Evolutionary conservation across 2,329 filamentous ascomycete species (phyloP).

Genomic region (Nothomitra cinnamomea): DNA sequence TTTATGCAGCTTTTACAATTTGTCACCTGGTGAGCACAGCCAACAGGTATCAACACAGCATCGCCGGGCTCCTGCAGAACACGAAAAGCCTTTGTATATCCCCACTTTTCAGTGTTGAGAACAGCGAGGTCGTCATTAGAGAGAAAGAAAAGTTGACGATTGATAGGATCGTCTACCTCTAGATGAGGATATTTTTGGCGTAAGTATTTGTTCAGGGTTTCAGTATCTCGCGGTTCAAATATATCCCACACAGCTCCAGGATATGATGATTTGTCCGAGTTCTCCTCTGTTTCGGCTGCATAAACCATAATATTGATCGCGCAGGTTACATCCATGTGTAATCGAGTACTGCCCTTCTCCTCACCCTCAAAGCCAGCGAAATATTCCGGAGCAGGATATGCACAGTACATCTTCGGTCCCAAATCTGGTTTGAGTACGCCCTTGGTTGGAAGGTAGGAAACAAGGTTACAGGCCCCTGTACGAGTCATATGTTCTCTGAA

Average conservation of each 20-base stretch:
- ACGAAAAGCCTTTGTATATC: constrained; percentile 11
- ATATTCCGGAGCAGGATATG: constrained; percentile 14
- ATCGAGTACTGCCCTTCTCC: constrained; percentile 15
- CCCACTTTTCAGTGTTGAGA: constrained; percentile 8
- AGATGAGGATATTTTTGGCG: constrained; percentile 6
- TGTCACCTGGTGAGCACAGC: constrained; percentile 17
- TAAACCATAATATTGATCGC: constrained; percentile 17
- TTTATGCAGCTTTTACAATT: constrained; percentile 16
- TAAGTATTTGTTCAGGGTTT: constrained; percentile 12
- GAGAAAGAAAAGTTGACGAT: constrained; percentile 15
- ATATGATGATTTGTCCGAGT: neutral
- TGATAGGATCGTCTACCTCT: constrained; percentile 13
- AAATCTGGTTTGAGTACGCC: constrained; percentile 14
- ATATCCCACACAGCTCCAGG: constrained; percentile 17
- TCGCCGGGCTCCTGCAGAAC: constrained; percentile 16
- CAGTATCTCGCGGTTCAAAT: constrained; percentile 13
- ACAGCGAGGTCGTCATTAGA: constrained; percentile 12
- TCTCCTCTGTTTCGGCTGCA: constrained; percentile 7
- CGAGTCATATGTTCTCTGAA: constrained; percentile 13
- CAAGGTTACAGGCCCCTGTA: constrained; percentile 13
- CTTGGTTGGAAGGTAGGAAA: constrained; percentile 11
- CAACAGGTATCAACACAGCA: constrained; percentile 16
- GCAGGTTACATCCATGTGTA: constrained; percentile 17
- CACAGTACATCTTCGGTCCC: constrained; percentile 18
- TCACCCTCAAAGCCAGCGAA: constrained; percentile 6